A percentile compares a stretch with the other conserved stretches of the same genome.
Evolutionary conservation across 805 yeast genomes (phyloP).

Genomic region (Lipomyces kockii): DNA sequence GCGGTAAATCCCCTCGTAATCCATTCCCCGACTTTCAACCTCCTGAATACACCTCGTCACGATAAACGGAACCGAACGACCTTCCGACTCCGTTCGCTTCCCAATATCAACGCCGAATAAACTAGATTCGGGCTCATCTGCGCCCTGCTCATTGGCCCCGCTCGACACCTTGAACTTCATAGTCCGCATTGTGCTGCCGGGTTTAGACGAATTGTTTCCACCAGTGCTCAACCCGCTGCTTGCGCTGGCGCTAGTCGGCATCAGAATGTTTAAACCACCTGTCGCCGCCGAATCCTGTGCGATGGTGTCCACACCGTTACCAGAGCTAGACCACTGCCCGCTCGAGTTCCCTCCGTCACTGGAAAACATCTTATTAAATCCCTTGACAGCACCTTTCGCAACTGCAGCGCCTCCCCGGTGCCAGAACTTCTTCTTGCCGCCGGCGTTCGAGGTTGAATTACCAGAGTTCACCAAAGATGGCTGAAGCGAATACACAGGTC

Average conservation of each 20-base stretch:
- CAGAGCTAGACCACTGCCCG: slow-evolving; percentile 4
- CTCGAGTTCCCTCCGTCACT: slow-evolving; percentile 21
- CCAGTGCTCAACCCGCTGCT: slow-evolving; percentile 35
- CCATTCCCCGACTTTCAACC: slow-evolving; percentile 77
- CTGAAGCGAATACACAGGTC: slow-evolving; percentile 6
- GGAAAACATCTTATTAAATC: slow-evolving; percentile 45
- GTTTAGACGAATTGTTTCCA: slow-evolving; percentile 13
- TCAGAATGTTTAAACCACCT: slow-evolving; percentile 19
- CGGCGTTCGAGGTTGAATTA: background rate
- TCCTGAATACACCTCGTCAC: slow-evolving; percentile 72
- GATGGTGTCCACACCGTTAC: background rate
- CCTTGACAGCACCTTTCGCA: slow-evolving; percentile 44
- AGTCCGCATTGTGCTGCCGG: slow-evolving; percentile 22
- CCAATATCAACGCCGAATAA: slow-evolving; percentile 58
- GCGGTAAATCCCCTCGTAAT: slow-evolving; percentile 85
- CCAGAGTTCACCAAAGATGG: background rate
- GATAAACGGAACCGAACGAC: slow-evolving; percentile 67
- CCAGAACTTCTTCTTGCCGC: slow-evolving; percentile 41
- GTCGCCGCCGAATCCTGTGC: background rate
- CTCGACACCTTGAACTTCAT: slow-evolving; percentile 10
- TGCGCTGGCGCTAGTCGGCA: slow-evolving; percentile 36
- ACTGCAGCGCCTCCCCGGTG: slow-evolving; percentile 46
- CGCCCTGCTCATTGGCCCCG: background rate
- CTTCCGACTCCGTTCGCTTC: slow-evolving; percentile 65
- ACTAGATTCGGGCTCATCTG: background rate